These are phyloP conservation scores for Hypomontagnella submonticulosa DNA, from an alignment of 495 filamentous ascomycete genomes.

Conservation along the genomic window DNA sequence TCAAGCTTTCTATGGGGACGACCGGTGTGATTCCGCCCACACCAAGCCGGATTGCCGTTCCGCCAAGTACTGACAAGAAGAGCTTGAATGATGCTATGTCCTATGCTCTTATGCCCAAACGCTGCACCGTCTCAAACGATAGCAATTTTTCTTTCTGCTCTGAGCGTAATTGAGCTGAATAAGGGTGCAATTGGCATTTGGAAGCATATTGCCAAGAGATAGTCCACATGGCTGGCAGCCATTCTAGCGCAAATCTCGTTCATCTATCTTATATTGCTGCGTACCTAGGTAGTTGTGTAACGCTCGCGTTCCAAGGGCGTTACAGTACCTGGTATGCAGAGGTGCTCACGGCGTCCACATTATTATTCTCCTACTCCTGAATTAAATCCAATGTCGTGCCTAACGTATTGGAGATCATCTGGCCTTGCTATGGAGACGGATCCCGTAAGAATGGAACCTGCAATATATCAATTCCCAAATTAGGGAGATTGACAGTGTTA, in stretches of 20 bases:
- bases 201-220: conserved; percentile 30
- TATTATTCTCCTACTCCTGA: conserved; percentile 4
- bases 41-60: conserved; percentile 13
- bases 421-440: neutral
- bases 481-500: conserved; percentile 36
- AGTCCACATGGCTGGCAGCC: conserved; percentile 27
- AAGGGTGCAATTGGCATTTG: conserved; percentile 9
- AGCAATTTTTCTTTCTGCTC: neutral
- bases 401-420: conserved; percentile 12
- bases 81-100: conserved; percentile 1
- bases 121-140: neutral
- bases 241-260: conserved; percentile 28
- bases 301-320: conserved; percentile 5
- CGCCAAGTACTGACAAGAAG: conserved; percentile 15
- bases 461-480: conserved; percentile 31
- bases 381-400: neutral
- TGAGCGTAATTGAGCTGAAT: neutral
- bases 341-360: conserved; percentile 9
- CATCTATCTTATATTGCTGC: conserved; percentile 19
- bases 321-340: conserved; percentile 19
- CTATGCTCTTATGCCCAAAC: neutral
- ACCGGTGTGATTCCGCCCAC: conserved; percentile 6
- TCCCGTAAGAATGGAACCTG: conserved; percentile 31
- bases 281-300: conserved; percentile 26
- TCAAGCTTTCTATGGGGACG: conserved; percentile 14